Evolutionary conservation across 495 filamentous ascomycete genomes (phyloP).

Genomic region (Tirmania nivea): DNA sequence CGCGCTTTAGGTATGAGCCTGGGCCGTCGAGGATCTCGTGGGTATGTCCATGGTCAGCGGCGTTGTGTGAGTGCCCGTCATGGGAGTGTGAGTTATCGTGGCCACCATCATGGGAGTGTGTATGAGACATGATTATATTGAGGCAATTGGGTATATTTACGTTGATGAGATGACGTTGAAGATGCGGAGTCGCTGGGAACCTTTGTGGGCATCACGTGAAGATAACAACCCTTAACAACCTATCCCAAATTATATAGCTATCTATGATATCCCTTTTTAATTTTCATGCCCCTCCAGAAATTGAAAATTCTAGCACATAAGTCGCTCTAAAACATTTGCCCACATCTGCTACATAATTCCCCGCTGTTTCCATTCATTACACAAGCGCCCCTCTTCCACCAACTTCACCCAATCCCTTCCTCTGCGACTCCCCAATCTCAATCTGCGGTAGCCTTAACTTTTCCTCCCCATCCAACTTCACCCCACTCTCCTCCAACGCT

Average conservation of each 20-base stretch:
- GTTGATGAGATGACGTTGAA: too few relatives aligned
- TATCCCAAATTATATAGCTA: too few relatives aligned
- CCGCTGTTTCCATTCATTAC: not conserved
- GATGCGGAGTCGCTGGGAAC: too few relatives aligned
- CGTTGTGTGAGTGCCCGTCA: conserved; percentile 33
- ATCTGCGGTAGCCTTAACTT: conserved; percentile 18
- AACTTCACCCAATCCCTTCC: conserved; percentile 6
- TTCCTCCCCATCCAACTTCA: conserved; percentile 18
- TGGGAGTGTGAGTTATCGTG: conserved; percentile 34
- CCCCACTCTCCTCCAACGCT: not conserved
- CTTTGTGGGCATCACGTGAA: too few relatives aligned
- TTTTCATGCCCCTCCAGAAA: too few relatives aligned
- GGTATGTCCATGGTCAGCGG: conserved; percentile 68
- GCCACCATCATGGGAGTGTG: conserved; percentile 18
- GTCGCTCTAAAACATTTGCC: too few relatives aligned
- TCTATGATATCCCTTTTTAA: too few relatives aligned
- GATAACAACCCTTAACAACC: too few relatives aligned
- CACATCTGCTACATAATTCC: too few relatives aligned
- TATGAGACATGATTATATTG: conserved; percentile 5
- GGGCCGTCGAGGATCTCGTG: conserved; percentile 93
- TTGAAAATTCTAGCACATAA: too few relatives aligned
- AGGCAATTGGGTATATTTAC: too few relatives aligned
- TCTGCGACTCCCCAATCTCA: conserved; percentile 6
- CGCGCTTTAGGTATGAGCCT: conserved; percentile 70
- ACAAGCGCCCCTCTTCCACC: conserved; percentile 13